phyloP scores from a whole-genome alignment of 2,329 filamentous ascomycete genomes.

The Fusarium scirpi region DNA sequence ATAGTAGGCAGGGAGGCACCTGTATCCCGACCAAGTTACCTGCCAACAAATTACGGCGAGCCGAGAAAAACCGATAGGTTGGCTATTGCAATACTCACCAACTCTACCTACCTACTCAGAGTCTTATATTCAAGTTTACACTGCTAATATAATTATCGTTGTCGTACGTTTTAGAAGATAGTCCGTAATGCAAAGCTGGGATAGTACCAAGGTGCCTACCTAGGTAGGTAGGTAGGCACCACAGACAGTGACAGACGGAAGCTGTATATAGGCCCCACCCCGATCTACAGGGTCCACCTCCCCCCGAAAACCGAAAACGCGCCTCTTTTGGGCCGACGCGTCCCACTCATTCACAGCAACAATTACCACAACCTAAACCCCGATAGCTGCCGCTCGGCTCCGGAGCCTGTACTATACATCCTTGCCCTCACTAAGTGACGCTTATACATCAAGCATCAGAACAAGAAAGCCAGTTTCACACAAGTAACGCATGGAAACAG shows the following conservation, averaged over 20 bases:
- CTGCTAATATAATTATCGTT: not conserved
- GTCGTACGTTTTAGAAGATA: not conserved
- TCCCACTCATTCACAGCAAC: constrained; percentile 35
- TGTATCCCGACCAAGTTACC: not conserved
- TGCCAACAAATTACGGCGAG: not conserved
- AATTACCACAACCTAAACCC: constrained; percentile 6
- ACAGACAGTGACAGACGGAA: not conserved
- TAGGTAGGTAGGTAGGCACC: no score
- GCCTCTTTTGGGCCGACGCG: constrained; percentile 38
- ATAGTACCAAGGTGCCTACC: no score
- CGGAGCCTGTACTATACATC: constrained; percentile 2
- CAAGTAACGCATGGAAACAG: constrained; percentile 24
- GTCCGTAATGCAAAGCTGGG: not conserved
- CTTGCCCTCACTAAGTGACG: not conserved
- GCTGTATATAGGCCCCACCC: constrained; percentile 18
- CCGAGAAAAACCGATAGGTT: not conserved
- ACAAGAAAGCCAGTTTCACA: not conserved
- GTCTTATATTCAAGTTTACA: not conserved
- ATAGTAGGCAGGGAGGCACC: not conserved
- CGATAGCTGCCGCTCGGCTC: constrained; percentile 27
- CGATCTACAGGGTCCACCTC: constrained; percentile 22
- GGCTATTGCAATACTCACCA: not conserved
- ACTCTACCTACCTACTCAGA: not conserved
- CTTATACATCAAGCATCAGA: not conserved
- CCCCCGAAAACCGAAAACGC: constrained; percentile 35